Conservation (phyloP, 176 grass and related monocot species). For the Avena insularis region DNA sequence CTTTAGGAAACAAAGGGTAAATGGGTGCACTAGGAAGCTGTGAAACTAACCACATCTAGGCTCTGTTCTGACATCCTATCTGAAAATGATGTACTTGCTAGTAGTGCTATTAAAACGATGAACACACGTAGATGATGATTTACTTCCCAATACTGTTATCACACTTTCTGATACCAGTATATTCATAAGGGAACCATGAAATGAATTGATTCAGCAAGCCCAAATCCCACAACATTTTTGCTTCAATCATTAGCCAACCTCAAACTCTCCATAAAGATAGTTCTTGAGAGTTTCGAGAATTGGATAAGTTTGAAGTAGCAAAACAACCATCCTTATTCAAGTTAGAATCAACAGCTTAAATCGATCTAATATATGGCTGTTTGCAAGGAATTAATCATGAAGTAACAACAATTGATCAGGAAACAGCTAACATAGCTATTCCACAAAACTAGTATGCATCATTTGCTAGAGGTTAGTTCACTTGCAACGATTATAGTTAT, state of each 20-base stretch:
- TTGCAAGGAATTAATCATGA: constrained; percentile 33
- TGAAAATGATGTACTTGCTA: neutral
- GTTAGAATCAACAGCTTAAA: constrained; percentile 19
- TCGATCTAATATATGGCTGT: neutral
- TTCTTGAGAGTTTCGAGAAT: neutral
- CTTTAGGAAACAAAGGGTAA: constrained; percentile 15
- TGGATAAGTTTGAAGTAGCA: constrained; percentile 16
- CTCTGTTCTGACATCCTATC: neutral
- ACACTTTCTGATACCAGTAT: neutral
- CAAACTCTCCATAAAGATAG: neutral
- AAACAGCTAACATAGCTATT: constrained; percentile 37
- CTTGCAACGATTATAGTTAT: constrained; percentile 31
- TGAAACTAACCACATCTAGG: neutral
- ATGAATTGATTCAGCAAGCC: neutral
- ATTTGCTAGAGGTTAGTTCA: constrained; percentile 35
- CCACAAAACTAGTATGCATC: constrained; percentile 28
- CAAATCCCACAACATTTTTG: neutral
- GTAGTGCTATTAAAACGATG: neutral
- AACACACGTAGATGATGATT: constrained; percentile 2
- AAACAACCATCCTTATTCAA: neutral
- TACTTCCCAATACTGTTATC: neutral
- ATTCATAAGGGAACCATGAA: constrained; percentile 2
- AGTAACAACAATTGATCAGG: neutral
- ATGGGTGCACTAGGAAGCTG: constrained; percentile 27
- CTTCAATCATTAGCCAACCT: neutral